These are phyloP conservation scores for Moniliophthora roreri DNA, from an alignment of 1,284 basidiomycete genomes.

Conservation along the genomic window DNA sequence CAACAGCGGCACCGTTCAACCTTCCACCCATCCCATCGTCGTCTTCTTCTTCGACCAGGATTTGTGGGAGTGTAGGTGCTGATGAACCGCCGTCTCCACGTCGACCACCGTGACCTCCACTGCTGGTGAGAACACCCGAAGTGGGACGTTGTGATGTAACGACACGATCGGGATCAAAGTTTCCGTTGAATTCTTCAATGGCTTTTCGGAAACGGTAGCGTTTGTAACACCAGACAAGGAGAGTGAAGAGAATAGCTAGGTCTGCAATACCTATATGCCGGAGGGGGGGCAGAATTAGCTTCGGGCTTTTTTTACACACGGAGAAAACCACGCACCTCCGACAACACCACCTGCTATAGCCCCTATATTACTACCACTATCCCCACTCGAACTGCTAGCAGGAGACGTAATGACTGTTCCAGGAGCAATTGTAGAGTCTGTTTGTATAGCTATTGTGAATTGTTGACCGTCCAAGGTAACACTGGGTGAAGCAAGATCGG, in stretches of 20 bases:
- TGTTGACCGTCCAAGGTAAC: not conserved
- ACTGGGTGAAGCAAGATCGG: not conserved
- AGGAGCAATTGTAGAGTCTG: not conserved
- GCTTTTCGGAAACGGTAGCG: constrained; percentile 1
- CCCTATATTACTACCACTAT: not conserved
- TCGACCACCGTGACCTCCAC: too few species aligned
- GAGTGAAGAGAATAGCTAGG: constrained; percentile 1
- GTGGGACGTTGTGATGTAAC: too few species aligned
- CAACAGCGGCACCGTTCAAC: constrained; percentile 28
- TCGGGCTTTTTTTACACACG: not conserved
- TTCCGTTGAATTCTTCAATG: constrained; percentile 14
- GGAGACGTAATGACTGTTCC: not conserved
- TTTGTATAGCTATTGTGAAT: not conserved
- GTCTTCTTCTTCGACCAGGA: constrained; percentile 19
- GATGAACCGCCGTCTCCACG: not conserved
- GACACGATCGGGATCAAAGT: constrained; percentile 16
- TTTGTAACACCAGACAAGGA: constrained; percentile 4
- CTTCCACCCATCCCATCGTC: constrained; percentile 41
- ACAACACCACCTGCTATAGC: constrained; percentile 1
- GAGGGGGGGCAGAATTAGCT: not conserved
- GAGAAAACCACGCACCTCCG: not conserved
- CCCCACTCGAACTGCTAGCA: not conserved
- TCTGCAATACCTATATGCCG: constrained; percentile 17
- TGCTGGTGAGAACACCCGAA: too few species aligned
- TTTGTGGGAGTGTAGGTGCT: not conserved